phyloP scores from a whole-genome alignment of 2,329 filamentous ascomycete genomes.

The Fusarium sp. region DNA sequence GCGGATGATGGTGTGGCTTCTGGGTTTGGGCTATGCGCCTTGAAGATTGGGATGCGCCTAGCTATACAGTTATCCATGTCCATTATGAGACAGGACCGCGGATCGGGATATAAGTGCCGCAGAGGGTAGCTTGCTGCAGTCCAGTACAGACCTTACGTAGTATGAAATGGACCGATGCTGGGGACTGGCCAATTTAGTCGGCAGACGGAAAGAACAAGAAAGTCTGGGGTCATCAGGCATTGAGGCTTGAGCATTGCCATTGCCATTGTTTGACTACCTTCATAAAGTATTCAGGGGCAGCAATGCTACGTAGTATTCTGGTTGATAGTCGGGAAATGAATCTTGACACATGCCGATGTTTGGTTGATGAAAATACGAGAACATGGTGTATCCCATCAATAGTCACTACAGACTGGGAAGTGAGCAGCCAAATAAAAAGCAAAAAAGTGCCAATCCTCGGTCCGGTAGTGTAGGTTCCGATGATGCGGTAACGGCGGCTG shows the following conservation, averaged over 20 bases:
- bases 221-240: neutral
- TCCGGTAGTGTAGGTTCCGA: neutral
- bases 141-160: neutral
- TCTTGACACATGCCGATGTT: neutral
- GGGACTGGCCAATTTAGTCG: neutral
- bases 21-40: constrained; percentile 12
- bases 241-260: neutral
- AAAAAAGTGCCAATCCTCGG: neutral
- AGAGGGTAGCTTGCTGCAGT: no score
- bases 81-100: neutral
- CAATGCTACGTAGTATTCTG: neutral
- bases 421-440: neutral
- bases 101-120: neutral
- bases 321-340: neutral
- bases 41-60: neutral
- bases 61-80: neutral
- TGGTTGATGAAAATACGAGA: neutral
- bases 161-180: neutral
- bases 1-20: neutral
- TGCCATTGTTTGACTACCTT: neutral
- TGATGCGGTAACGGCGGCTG: neutral
- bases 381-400: neutral
- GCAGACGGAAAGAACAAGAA: neutral
- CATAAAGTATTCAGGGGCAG: neutral
- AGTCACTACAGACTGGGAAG: neutral